Base-by-base conservation (phyloP, 202 grass and related monocot species). In the Saccharum hybrid region DNA sequence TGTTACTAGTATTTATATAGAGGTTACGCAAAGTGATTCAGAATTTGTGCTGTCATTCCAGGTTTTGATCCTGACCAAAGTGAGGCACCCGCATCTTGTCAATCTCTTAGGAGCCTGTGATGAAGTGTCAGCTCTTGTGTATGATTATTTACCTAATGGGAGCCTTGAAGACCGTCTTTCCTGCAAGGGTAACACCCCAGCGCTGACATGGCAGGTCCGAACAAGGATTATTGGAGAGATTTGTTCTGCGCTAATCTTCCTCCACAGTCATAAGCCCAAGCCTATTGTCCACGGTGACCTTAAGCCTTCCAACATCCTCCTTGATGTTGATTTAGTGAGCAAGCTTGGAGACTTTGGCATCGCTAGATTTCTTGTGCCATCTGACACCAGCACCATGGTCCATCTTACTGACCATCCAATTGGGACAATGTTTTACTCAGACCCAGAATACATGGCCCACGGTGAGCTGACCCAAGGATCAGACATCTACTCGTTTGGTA, bases 41-140 rank as follows among this genome's bases (percentile, higher is more conserved):
- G 9, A 19, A 48, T 60, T 57, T 75, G 2, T 34, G 40, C 23
- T 71, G 36, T 14, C 37, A 33, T 80, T 85, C 40, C 83, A 92
- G 90, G 90, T 82, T 31, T 68, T 68, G 61, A 61, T 89, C 37
- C 76, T 92, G 6, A 89, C 81, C 78, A 89, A 63, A 81, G 85
- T 92, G 67, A 87, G 84, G 49, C 87, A 92, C 41, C 90, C 84
- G 2, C 88, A 92, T 74, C 90, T 92, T 69, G 90, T 92, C 77
- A 87, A 73, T 23, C 90, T 92, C 9, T 87, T 92, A 67, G 90
- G 90, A 75, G 57, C 76, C 56, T 84, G 90, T 19, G 60, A 73
- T 66, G 84, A 87, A 77, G 51, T 48, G 13, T 82, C 76, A 46
- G 76, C 84, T 46, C 77, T 92, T n/a, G 59, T 92, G 22, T 89